phyloP scores from a whole-genome alignment of 805 yeast genomes.

The Saturnispora diversa region DNA sequence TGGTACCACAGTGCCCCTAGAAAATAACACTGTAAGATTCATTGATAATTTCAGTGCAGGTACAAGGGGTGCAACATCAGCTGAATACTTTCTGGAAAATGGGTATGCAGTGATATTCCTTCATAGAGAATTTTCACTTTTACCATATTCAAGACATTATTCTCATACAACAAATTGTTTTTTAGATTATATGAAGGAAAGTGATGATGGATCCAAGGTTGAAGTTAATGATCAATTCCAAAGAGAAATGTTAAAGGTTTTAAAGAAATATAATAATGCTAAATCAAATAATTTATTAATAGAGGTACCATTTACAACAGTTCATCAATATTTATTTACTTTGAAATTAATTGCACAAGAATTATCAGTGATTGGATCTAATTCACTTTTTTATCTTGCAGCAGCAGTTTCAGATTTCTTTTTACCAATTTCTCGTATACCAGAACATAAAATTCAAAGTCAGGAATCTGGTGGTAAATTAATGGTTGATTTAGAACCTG shows the following conservation, averaged over 20 bases:
- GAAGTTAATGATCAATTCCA: constrained; percentile 55
- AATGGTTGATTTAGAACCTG: constrained; percentile 84
- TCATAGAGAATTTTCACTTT: constrained; percentile 83
- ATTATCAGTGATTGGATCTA: constrained; percentile 45
- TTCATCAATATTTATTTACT: constrained; percentile 86
- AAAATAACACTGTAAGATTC: constrained; percentile 92
- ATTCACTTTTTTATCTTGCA: constrained; percentile 77
- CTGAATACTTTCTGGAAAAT: constrained; percentile 77
- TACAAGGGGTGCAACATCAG: constrained; percentile 93
- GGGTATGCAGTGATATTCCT: constrained; percentile 91
- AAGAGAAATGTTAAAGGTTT: constrained; percentile 50
- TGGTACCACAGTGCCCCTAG: constrained; percentile 96
- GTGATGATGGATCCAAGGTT: constrained; percentile 40
- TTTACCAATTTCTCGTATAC: constrained; percentile 74
- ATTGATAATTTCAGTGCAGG: constrained; percentile 97
- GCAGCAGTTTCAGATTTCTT: constrained; percentile 98
- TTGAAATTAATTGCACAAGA: constrained; percentile 56
- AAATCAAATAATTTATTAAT: constrained; percentile 47
- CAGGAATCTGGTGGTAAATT: constrained; percentile 63
- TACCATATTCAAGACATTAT: constrained; percentile 89
- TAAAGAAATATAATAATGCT: constrained; percentile 47
- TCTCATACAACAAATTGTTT: constrained; percentile 79
- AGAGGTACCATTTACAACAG: constrained; percentile 85
- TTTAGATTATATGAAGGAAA: constrained; percentile 65
- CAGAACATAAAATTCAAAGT: constrained; percentile 93